A percentile compares a stretch with the other conserved stretches of the same genome.
Conservation (phyloP, 805 yeast species). For the Saturnispora ahearnii region DNA sequence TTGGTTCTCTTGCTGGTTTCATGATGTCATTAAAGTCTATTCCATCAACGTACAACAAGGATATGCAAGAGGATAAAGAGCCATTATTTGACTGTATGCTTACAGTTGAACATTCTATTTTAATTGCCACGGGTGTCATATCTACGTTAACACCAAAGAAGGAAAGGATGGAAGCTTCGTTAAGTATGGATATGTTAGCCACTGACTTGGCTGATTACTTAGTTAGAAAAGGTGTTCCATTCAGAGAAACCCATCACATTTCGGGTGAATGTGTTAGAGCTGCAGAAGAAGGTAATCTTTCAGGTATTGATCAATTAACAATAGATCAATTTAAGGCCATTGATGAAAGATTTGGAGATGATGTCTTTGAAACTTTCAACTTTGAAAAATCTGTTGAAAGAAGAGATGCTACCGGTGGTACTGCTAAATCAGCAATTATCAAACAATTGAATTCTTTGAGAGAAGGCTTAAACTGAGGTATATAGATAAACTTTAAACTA, state of each 20-base stretch:
- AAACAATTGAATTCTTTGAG: constrained; percentile 49
- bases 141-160: constrained; percentile 72
- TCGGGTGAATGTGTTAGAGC: constrained; percentile 93
- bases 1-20: constrained; percentile 92
- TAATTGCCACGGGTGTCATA: constrained; percentile 93
- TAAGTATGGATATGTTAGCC: constrained; percentile 98
- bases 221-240: constrained; percentile 97
- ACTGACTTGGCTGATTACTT: constrained; percentile 97
- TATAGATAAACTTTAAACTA: too few species aligned
- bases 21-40: constrained; percentile 95
- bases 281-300: constrained; percentile 69
- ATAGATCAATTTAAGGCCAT: constrained; percentile 71
- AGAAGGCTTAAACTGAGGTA: not conserved
- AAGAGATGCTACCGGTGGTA: constrained; percentile 95
- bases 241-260: constrained; percentile 98
- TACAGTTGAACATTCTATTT: constrained; percentile 88
- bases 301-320: constrained; percentile 81
- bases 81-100: constrained; percentile 88
- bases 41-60: constrained; percentile 96
- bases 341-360: constrained; percentile 71
- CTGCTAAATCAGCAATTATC: constrained; percentile 83
- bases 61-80: constrained; percentile 98
- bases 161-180: constrained; percentile 73
- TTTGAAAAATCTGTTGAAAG: constrained; percentile 94
- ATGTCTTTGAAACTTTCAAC: constrained; percentile 78